Evolutionary conservation across 345 rosid species (phyloP).

Genomic region (Eucalyptus sideroxylon): DNA sequence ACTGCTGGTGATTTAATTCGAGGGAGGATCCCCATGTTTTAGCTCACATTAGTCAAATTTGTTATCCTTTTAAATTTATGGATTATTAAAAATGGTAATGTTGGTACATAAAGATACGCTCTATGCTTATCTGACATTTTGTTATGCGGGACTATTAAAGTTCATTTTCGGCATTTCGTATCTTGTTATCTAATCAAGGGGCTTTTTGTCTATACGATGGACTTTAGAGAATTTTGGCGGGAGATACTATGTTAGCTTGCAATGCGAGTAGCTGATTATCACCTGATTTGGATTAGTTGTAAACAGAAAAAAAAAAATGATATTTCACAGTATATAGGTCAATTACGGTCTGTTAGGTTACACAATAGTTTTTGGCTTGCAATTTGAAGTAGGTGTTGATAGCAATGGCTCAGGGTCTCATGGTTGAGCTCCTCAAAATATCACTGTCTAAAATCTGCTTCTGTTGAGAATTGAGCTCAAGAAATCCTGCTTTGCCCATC

Average conservation of each 20-base stretch:
- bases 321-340: background rate
- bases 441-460: constrained; percentile 18
- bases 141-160: background rate
- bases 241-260: background rate
- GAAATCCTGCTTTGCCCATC: constrained; percentile 51
- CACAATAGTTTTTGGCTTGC: background rate
- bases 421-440: background rate
- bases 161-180: background rate
- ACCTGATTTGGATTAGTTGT: background rate
- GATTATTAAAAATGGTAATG: background rate
- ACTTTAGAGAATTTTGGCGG: background rate
- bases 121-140: background rate
- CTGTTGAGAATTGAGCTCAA: constrained; percentile 86
- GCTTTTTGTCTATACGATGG: background rate
- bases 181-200: background rate
- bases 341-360: background rate
- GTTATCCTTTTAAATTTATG: background rate
- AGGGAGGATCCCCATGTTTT: background rate
- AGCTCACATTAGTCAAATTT: background rate
- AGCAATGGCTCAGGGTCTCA: background rate
- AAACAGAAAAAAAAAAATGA: background rate
- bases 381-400: background rate
- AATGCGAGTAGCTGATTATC: background rate
- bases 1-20: background rate
- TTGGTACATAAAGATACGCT: background rate